Percentiles rank a stretch among this genome's conserved stretches.
Evolutionary conservation across 2,329 filamentous ascomycete species (phyloP).

Genomic region (Pseudogymnoascus pannorum): DNA sequence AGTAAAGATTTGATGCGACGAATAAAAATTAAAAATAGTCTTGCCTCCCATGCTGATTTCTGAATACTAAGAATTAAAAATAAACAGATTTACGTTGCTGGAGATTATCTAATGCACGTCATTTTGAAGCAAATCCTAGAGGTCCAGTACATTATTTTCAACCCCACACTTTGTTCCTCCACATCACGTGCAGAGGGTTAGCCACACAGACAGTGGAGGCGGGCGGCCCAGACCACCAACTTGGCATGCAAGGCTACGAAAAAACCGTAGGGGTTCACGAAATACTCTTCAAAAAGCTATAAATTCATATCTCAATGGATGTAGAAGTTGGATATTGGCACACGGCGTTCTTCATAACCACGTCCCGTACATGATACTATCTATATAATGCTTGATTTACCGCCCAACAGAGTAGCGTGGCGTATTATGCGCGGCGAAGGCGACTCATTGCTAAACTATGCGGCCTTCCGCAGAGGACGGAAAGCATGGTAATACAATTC

Average conservation of each 20-base stretch:
- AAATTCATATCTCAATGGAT: neutral
- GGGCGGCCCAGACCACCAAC: neutral
- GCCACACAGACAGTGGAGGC: slow-evolving; percentile 3
- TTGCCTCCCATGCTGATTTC: neutral
- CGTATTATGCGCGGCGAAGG: neutral
- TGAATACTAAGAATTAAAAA: neutral
- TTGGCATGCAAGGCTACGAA: slow-evolving; percentile 7
- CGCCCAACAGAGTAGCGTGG: neutral
- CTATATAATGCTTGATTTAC: neutral
- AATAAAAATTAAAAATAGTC: slow-evolving; percentile 4
- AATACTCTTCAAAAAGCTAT: neutral
- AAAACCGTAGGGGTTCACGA: neutral
- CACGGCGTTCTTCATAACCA: neutral
- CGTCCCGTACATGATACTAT: neutral
- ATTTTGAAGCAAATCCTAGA: neutral
- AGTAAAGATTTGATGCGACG: neutral
- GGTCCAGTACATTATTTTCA: neutral
- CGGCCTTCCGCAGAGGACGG: neutral
- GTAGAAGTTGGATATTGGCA: neutral
- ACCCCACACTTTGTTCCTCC: neutral
- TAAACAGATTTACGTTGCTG: neutral
- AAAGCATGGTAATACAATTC: neutral
- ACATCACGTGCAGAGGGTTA: neutral
- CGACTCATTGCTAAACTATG: neutral
- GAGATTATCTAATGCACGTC: neutral